Conservation (phyloP, 148 eudicot species). For the Chenopodium suecicum region DNA sequence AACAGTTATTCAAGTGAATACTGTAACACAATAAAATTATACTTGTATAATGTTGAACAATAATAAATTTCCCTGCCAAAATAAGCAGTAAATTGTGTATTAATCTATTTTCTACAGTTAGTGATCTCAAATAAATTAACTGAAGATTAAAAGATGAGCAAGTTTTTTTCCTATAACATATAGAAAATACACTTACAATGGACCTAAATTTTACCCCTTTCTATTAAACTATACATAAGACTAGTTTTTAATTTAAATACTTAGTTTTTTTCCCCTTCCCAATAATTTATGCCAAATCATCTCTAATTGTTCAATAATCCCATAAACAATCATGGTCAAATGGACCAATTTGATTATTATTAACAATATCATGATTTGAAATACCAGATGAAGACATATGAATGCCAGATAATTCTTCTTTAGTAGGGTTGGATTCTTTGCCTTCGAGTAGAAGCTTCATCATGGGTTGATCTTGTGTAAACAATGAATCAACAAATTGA, state of each 20-base stretch:
- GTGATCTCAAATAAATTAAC: neutral
- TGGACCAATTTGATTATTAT: slow-evolving; percentile 27
- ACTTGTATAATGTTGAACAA: too few species aligned
- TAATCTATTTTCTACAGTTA: neutral
- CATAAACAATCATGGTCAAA: slow-evolving; percentile 54
- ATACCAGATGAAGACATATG: slow-evolving; percentile 1
- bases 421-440: slow-evolving; percentile 13
- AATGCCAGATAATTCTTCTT: slow-evolving; percentile 30
- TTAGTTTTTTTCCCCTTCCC: neutral
- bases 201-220: neutral
- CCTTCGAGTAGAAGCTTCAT: slow-evolving; percentile 44
- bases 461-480: slow-evolving; percentile 46
- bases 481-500: slow-evolving; percentile 29
- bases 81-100: neutral
- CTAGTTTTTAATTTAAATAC: neutral
- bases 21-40: too few species aligned
- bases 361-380: slow-evolving; percentile 31
- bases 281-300: neutral
- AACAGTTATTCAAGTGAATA: too few species aligned
- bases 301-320: slow-evolving; percentile 33
- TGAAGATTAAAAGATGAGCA: neutral
- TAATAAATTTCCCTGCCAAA: neutral
- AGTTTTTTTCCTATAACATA: neutral
- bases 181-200: neutral
- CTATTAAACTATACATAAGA: neutral